These are phyloP conservation scores for Linnemannia zychae DNA, from an alignment of 192 early-diverging fungal species.

Conservation along the genomic window DNA sequence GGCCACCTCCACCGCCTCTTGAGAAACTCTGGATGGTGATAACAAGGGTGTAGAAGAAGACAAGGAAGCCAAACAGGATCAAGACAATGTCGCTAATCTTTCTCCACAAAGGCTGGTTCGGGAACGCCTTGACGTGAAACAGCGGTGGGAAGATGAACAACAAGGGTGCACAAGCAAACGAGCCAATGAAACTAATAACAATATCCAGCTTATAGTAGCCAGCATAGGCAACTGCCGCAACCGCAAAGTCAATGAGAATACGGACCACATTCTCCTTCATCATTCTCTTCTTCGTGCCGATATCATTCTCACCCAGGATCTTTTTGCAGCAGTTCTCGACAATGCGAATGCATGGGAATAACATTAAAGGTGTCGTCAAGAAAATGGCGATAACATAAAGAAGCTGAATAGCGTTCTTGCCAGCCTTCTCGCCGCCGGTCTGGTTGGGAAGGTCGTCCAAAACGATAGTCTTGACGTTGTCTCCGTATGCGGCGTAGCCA, in stretches of 20 bases:
- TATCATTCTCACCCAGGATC: conserved; percentile 44
- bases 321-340: conserved; percentile 82
- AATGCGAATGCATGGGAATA: conserved; percentile 93
- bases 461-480: conserved; percentile 82
- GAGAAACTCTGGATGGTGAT: conserved; percentile 65
- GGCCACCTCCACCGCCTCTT: neutral
- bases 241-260: conserved; percentile 69
- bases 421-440: conserved; percentile 44
- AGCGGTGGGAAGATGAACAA: conserved; percentile 89
- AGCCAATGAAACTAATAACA: conserved; percentile 89
- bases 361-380: conserved; percentile 85
- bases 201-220: conserved; percentile 88
- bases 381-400: conserved; percentile 92
- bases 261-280: conserved; percentile 84
- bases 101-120: conserved; percentile 57
- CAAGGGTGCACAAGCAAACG: conserved; percentile 78
- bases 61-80: conserved; percentile 72
- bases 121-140: conserved; percentile 77
- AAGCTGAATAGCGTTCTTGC: conserved; percentile 78
- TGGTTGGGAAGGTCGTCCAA: conserved; percentile 81
- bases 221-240: conserved; percentile 76
- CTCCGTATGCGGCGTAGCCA: conserved; percentile 87
- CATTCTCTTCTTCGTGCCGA: conserved; percentile 73
- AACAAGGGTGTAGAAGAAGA: conserved; percentile 75
- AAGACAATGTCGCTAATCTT: conserved; percentile 69